Base-by-base conservation (phyloP, 345 rosid genomes). In the Schrenkiella parvula region DNA sequence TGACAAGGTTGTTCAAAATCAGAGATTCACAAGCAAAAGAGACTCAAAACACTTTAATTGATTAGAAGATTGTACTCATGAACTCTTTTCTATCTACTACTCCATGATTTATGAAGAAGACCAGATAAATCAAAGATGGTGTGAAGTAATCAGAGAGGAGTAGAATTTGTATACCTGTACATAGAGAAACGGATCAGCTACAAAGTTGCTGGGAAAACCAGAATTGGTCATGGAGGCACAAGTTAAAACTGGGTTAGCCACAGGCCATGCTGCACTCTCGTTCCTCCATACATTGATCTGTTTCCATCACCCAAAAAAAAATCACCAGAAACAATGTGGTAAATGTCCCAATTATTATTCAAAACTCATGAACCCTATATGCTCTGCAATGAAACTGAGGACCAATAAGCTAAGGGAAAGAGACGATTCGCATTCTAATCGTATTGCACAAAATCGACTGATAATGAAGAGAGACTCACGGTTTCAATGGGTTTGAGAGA, bases 181-280 rank as follows among this genome's bases (percentile, higher is more conserved):
- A 82, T 86, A 95, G 23, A 95, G 80, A 80, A 95, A 91, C 8
- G 99, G 99, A 73, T 95, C 99, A 46, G 99, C 97, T 38, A 91
- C 92, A 61, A 95, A 95, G 70, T 88, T 95, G 67, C 99, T 95
- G 43, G 93, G 88, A 50, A 87, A 80, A 52, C 91, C 90, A 75
- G 97, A 81, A 69, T 76, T 83, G 11, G 98, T 84, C 59, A 81
- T 79, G 11, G 96, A 89, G 55, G 91, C 96, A 75, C 99, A 95
- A 57, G 98, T 87, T 65, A 95, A 28, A 62, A 95, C 86, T n/a
- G 99, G 99, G 63, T 95, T 92, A 52, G 99, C 87, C 26, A 95
- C 93, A 1, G 99, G 99, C 98, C 98, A 92, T 1, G 98, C 91
- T 12, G 86, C 86, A 74, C 78, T 85, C 51, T 81, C 84, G 72